A percentile compares a stretch with the other conserved stretches of the same genome.
These are phyloP conservation scores for Gentiana macrophylla DNA, from an alignment of 257 asterid genomes.

Conservation along the genomic window DNA sequence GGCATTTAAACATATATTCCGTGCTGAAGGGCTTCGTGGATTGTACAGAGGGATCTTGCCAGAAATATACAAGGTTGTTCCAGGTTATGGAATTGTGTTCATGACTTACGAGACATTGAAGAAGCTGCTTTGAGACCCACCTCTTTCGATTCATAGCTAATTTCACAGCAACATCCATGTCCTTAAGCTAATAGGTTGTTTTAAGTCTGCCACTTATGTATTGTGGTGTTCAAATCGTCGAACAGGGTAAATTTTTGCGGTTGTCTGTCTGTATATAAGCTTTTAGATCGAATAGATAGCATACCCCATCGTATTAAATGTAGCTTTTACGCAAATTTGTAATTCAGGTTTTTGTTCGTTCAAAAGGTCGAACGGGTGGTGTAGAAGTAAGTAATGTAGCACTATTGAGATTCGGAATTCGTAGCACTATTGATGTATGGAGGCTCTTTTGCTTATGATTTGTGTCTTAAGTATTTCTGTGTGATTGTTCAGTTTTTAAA, in stretches of 20 bases:
- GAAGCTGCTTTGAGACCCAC: constrained; percentile 52
- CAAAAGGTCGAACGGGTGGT: too few species aligned
- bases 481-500: too few species aligned
- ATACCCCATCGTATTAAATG: constrained; percentile 11
- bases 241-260: constrained; percentile 21
- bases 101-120: constrained; percentile 88
- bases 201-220: constrained; percentile 2
- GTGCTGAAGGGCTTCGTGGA: constrained; percentile 71
- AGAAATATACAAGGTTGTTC: constrained; percentile 89
- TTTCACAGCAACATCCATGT: not conserved
- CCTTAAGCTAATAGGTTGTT: constrained; percentile 17
- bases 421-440: too few species aligned
- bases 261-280: constrained; percentile 39
- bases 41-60: constrained; percentile 92
- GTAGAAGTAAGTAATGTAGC: too few species aligned
- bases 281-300: constrained; percentile 20
- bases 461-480: too few species aligned
- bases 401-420: too few species aligned
- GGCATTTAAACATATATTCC: constrained; percentile 51
- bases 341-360: too few species aligned
- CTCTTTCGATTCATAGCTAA: constrained; percentile 25
- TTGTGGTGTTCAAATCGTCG: constrained; percentile 2
- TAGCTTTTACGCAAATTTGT: not conserved
- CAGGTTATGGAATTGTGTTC: constrained; percentile 86
- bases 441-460: too few species aligned